Conservation (phyloP, 331 rosid genomes). For the Pyrus hybrid region DNA sequence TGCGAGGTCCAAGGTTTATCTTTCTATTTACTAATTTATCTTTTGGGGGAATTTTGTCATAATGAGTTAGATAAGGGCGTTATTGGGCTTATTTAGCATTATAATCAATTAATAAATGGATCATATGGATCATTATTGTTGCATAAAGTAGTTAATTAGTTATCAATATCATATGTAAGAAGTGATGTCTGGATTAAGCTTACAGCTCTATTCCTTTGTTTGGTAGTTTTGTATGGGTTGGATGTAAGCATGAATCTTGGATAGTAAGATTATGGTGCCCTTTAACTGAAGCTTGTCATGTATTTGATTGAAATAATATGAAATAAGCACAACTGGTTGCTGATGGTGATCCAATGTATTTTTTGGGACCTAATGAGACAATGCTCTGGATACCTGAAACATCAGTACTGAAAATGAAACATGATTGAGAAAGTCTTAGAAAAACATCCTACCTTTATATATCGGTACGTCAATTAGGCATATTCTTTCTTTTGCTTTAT, state of each 20-base stretch:
- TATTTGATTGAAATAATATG: too few relatives aligned
- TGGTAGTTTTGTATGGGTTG: not conserved
- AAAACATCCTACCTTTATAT: not conserved
- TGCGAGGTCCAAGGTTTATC: too few relatives aligned
- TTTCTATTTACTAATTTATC: too few relatives aligned
- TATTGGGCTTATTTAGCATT: not conserved
- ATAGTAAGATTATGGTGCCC: too few relatives aligned
- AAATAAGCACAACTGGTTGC: not conserved
- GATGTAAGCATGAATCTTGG: not conserved
- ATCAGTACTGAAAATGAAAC: not conserved
- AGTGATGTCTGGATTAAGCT: not conserved
- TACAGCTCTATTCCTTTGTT: not conserved
- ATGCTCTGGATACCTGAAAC: not conserved
- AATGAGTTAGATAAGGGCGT: not conserved
- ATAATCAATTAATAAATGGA: not conserved
- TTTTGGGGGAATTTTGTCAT: not conserved
- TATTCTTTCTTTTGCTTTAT: not conserved
- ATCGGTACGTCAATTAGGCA: not conserved
- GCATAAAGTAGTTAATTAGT: not conserved
- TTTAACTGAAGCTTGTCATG: too few relatives aligned
- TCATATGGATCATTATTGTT: not conserved
- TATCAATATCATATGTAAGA: not conserved
- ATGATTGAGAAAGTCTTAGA: not conserved
- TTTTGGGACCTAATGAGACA: not conserved
- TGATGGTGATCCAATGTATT: not conserved